These are phyloP conservation scores for Macroventuria anomochaeta DNA, from an alignment of 2,329 filamentous ascomycete species.

Conservation along the genomic window DNA sequence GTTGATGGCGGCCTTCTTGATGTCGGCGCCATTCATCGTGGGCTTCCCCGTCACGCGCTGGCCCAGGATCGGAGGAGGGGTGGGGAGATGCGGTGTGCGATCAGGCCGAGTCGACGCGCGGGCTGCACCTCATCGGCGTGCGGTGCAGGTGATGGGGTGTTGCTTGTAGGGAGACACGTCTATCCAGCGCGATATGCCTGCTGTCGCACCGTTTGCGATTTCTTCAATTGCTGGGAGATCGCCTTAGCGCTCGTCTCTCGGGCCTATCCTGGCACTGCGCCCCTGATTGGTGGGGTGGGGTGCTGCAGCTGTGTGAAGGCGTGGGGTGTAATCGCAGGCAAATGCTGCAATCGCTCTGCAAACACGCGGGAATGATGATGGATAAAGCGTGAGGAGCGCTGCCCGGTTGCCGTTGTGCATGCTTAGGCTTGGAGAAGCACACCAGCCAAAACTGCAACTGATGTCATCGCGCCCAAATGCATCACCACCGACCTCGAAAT, in stretches of 20 bases:
- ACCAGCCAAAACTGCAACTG: slow-evolving; percentile 11
- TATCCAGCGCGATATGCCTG: slow-evolving; percentile 4
- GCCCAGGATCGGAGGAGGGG: slow-evolving; percentile 23
- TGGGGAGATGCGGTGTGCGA: slow-evolving; percentile 17
- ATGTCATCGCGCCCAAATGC: slow-evolving; percentile 15
- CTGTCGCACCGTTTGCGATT: slow-evolving; percentile 28
- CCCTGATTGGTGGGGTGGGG: slow-evolving; percentile 40
- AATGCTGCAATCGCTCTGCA: slow-evolving; percentile 1
- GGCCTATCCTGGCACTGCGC: slow-evolving; percentile 21
- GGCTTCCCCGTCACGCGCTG: slow-evolving; percentile 41
- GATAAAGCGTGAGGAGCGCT: neutral
- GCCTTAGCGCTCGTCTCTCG: slow-evolving; percentile 46
- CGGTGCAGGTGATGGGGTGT: slow-evolving; percentile 8
- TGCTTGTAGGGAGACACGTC: neutral
- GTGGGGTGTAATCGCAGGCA: neutral
- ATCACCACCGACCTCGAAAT: slow-evolving; percentile 11
- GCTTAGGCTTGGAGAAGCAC: neutral
- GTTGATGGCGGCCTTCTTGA: slow-evolving; percentile 69
- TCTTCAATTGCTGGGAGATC: slow-evolving; percentile 41
- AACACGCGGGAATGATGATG: neutral
- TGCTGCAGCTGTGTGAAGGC: slow-evolving; percentile 4
- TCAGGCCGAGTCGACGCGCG: slow-evolving; percentile 15
- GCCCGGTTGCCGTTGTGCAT: slow-evolving; percentile 4
- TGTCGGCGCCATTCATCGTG: slow-evolving; percentile 67
- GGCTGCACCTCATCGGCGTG: slow-evolving; percentile 11